Evolutionary conservation across 2,329 filamentous ascomycete species (phyloP), one percentile per base, ranked within the genome.

Genomic region (Fusarium nygamai): DNA sequence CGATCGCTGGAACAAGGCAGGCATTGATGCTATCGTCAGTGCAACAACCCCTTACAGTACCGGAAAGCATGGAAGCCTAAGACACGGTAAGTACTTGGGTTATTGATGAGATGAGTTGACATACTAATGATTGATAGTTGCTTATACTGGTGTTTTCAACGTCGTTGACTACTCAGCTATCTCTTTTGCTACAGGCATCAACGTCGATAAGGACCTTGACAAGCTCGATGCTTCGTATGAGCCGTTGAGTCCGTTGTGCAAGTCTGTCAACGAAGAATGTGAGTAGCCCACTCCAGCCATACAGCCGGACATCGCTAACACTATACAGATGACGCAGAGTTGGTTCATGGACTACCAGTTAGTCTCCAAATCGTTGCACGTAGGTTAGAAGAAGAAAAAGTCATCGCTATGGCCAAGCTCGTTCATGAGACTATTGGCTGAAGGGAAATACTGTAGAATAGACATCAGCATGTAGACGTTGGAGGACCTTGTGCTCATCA

Each of bases 11-110:
- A 83, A 83, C 39, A 78, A 77, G 53, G 83, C 83, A 0, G 85
- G 84, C 4, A 86, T 92, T 13, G 92, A 93, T 77, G 90, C 90
- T 3, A 85, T 93, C 14, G 79, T 93, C 3, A 89, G 88, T 58
- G 91, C 92, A 0, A 86, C 85, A 0, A 86, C 84, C 38, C 84
- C 86, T 1, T 87, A 84, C 57, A 83, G 82, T 46, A 82, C 81
- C 1, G 82, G 83, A 36, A 83, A 85, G 76, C 82, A 85, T 51
- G 85, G 84, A 9, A 79, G 80, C 3, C 85, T 86, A 46, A 83
- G 80, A 75, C 84, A 87, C 43, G 82, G 85, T 85, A 51, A 76
- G 83, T 78, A 22, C 4, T 16, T 2, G 2, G 17, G 5, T 17
- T 6, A 9, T 4, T 33, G 8, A 12, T 22, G 6, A 39, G 34